Percentiles rank a stretch among this genome's conserved stretches.
Evolutionary conservation across 495 filamentous ascomycete genomes (phyloP).

Genomic region (Penicillium ucsense): DNA sequence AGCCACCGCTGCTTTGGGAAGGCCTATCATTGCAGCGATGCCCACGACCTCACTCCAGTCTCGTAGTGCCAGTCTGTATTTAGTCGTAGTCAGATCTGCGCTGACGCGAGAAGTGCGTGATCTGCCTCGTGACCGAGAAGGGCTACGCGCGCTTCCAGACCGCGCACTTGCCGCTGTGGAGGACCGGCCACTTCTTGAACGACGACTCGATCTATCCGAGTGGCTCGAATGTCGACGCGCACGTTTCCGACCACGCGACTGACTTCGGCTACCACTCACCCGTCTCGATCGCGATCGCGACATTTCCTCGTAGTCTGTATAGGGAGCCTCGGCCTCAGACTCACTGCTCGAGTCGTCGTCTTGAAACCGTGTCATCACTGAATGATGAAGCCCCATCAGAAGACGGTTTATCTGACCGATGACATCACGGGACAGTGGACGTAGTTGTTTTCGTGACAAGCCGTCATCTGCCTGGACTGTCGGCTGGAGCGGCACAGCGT

Average conservation of each 20-base stretch:
- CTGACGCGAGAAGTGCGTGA: constrained; percentile 5
- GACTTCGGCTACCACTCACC: constrained; percentile 11
- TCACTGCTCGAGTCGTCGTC: constrained; percentile 17
- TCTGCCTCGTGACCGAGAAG: constrained; percentile 10
- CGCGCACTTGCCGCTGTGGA: background rate
- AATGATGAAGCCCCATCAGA: constrained; percentile 55
- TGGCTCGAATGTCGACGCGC: constrained; percentile 3
- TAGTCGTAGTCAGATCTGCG: background rate
- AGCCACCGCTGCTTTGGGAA: constrained; percentile 49
- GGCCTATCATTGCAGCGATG: constrained; percentile 60
- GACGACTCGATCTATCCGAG: constrained; percentile 2
- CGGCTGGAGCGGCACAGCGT: constrained; percentile 23
- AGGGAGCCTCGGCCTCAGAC: constrained; percentile 8
- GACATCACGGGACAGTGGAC: constrained; percentile 54
- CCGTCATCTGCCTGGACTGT: constrained; percentile 54
- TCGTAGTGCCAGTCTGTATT: constrained; percentile 36
- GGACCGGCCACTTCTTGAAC: constrained; percentile 3
- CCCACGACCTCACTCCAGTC: constrained; percentile 79
- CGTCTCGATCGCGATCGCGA: constrained; percentile 1
- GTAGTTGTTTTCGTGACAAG: constrained; percentile 45
- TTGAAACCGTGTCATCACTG: constrained; percentile 36
- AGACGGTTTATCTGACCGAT: constrained; percentile 56
- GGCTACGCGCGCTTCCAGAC: constrained; percentile 4
- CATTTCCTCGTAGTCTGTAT: constrained; percentile 2
- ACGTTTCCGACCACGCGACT: constrained; percentile 24